Base-by-base conservation (phyloP, 371 early-diverging fungal species). In the Gilbertella persicaria region DNA sequence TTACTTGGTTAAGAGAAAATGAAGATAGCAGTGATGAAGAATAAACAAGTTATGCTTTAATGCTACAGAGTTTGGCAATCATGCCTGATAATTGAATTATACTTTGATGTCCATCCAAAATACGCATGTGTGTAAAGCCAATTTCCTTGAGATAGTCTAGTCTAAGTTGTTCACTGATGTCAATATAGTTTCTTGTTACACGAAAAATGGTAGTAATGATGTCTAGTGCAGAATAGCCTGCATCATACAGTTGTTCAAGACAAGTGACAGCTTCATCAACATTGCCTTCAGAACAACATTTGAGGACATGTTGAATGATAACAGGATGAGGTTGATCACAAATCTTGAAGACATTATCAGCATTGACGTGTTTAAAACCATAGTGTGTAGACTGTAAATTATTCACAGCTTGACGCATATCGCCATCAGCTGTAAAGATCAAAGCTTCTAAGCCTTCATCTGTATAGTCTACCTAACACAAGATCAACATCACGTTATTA, bases 381-480 rank as follows among this genome's bases (percentile, higher is more conserved):
- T 90, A 83, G 53, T 73, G 79, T 0, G 96, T 93, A 5, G 95
- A 84, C 69, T 99, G 99, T 50, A 99, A 79, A 57, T 97, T 96
- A 69, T 99, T 99, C 64, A 99, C 80, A 2, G 95, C 98, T 76
- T 98, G 98, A 33, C 99, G 89, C 94, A 99, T 95, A 72, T 99
- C 99, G 21, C 99, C 99, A 53, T 99, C 99, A 7, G 96, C 87
- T 14, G 94, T 90, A 62, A 98, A 97, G 12, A 96, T 89, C 35
- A 99, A 69, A 1, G 97, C 96, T 52, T 95, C 91, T 10, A 98
- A 66, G 10, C 96, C 98, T 50, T 91, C 94, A 4, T 92, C 88
- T 19, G 72, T 90, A 67, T 86, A 87, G 45, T 83, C 67, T 25
- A 95, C 95, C 88, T 83, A 63, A 13, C 20, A n/a, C 8, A 24